Conservation (phyloP, 1,284 basidiomycete species). For the Sparassis latifolia region DNA sequence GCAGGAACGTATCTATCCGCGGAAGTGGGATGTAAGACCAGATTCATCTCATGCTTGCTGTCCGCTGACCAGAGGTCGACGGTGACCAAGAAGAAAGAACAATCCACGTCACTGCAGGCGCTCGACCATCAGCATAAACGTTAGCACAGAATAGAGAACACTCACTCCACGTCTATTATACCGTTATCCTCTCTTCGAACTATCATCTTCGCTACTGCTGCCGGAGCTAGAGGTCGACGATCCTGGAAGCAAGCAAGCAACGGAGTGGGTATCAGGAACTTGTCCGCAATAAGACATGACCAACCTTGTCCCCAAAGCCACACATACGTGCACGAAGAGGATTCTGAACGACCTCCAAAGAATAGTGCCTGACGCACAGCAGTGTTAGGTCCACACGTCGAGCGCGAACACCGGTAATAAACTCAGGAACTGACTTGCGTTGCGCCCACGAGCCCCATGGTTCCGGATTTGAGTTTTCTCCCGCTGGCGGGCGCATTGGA, state of each 20-base stretch:
- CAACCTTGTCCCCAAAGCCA: conserved; percentile 90
- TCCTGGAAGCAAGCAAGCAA: conserved; percentile 46
- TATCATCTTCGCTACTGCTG: conserved; percentile 79
- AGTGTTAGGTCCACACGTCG: neutral
- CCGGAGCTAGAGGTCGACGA: conserved; percentile 83
- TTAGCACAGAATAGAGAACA: conserved; percentile 13
- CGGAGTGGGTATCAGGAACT: conserved; percentile 2
- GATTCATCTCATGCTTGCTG: conserved; percentile 74
- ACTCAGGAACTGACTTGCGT: conserved; percentile 39
- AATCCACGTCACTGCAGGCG: conserved; percentile 66
- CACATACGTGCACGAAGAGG: conserved; percentile 88
- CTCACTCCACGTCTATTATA: conserved; percentile 73
- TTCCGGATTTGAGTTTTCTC: conserved; percentile 13
- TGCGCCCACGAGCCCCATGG: conserved; percentile 41
- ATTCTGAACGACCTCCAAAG: conserved; percentile 79
- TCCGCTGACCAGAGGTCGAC: conserved; percentile 86
- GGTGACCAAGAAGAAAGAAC: conserved; percentile 80
- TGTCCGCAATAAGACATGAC: conserved; percentile 13
- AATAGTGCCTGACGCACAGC: conserved; percentile 54
- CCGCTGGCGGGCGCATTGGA: conserved; percentile 19
- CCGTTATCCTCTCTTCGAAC: conserved; percentile 63
- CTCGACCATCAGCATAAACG: conserved; percentile 9
- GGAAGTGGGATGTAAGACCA: conserved; percentile 79
- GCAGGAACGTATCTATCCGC: conserved; percentile 62
- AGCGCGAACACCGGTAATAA: conserved; percentile 8